Conservation (phyloP, 495 filamentous ascomycete genomes). For the Hypoxylon subgilvum region DNA sequence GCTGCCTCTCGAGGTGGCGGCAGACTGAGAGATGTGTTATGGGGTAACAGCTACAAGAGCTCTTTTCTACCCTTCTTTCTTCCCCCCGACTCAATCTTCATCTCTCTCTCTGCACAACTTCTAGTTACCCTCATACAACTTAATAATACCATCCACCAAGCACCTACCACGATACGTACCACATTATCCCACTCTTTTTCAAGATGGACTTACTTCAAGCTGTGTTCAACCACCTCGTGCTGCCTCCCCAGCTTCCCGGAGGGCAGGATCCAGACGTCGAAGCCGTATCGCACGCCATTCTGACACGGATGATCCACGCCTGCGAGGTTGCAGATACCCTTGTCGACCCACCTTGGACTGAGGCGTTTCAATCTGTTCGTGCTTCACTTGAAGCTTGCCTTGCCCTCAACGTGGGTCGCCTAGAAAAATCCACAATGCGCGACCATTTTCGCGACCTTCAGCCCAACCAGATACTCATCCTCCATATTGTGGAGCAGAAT, state of each 20-base stretch:
- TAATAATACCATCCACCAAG: too few species aligned
- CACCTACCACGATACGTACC: too few species aligned
- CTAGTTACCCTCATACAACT: too few species aligned
- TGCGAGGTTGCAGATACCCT: conserved; percentile 33
- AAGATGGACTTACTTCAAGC: conserved; percentile 34
- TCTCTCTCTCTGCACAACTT: too few species aligned
- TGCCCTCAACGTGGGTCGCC: conserved; percentile 42
- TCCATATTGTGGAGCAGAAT: conserved; percentile 62
- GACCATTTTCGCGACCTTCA: conserved; percentile 43
- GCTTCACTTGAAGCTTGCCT: conserved; percentile 43
- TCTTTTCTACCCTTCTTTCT: too few species aligned
- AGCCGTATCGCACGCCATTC: conserved; percentile 44
- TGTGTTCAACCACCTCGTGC: conserved; percentile 52
- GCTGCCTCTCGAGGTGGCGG: too few species aligned
- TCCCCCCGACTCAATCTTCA: too few species aligned
- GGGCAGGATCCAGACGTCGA: conserved; percentile 47
- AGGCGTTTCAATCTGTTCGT: conserved; percentile 43
- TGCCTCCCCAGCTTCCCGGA: conserved; percentile 57
- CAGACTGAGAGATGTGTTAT: too few species aligned
- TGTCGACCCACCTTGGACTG: conserved; percentile 19
- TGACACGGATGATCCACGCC: conserved; percentile 46
- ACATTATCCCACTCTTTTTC: too few species aligned
- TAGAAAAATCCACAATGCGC: conserved; percentile 49
- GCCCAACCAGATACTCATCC: conserved; percentile 44
- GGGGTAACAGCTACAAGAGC: too few species aligned